phyloP scores from a whole-genome alignment of 1,284 basidiomycete genomes.

The Wolfiporia cocos region DNA sequence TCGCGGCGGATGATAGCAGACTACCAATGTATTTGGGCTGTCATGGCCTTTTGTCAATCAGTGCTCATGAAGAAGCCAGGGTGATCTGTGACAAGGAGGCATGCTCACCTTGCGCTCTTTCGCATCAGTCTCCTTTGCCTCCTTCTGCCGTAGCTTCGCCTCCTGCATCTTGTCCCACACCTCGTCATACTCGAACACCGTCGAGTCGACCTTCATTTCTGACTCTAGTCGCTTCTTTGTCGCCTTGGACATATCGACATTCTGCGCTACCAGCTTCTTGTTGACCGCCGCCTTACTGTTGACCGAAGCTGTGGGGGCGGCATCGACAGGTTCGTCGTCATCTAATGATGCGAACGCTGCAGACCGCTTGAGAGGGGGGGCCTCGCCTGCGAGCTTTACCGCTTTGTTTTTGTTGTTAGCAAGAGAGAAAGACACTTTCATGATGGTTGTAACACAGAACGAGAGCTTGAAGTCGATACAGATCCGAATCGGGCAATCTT shows the following conservation, averaged over 20 bases:
- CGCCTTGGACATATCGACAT: constrained; percentile 51
- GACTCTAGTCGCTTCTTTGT: constrained; percentile 64
- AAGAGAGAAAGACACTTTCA: constrained; percentile 82
- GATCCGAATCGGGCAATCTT: no score
- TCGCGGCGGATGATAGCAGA: constrained; percentile 80
- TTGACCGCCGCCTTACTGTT: constrained; percentile 36
- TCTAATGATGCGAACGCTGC: constrained; percentile 54
- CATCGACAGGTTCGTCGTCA: constrained; percentile 56
- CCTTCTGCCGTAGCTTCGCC: constrained; percentile 70
- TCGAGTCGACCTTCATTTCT: constrained; percentile 76
- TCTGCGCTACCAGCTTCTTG: constrained; percentile 51
- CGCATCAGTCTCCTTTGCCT: constrained; percentile 65
- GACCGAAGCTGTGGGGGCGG: constrained; percentile 35
- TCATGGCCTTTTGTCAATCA: constrained; percentile 17
- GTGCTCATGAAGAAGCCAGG: constrained; percentile 11
- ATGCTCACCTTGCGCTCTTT: constrained; percentile 67
- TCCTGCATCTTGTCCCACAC: constrained; percentile 96
- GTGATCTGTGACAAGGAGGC: not conserved
- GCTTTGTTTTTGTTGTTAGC: constrained; percentile 45
- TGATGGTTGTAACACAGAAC: constrained; percentile 25
- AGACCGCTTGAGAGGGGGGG: constrained; percentile 55
- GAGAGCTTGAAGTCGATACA: no score
- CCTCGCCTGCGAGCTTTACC: constrained; percentile 35
- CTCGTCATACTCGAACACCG: constrained; percentile 94
- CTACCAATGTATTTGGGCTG: constrained; percentile 93